A percentile compares a stretch with the other conserved stretches of the same genome.
phyloP scores from a whole-genome alignment of 805 yeast species.

The Candida michaelii region DNA sequence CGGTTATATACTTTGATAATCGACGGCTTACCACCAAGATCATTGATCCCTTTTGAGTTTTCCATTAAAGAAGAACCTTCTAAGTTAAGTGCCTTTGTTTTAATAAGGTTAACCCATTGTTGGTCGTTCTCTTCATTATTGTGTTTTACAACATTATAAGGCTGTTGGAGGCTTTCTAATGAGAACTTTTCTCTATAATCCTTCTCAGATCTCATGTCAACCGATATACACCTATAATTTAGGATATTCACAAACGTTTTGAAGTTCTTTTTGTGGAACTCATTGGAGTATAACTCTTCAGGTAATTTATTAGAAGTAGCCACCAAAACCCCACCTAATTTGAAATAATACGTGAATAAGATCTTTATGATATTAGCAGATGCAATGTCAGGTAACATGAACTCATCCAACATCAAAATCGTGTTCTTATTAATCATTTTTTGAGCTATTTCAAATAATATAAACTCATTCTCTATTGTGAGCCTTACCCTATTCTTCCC shows the following conservation, averaged over 20 bases:
- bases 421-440: conserved; percentile 59
- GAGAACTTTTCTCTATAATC: conserved; percentile 52
- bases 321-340: conserved; percentile 70
- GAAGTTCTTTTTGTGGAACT: conserved; percentile 59
- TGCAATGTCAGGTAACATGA: conserved; percentile 75
- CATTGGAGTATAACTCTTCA: conserved; percentile 66
- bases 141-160: conserved; percentile 31
- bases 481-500: conserved; percentile 22
- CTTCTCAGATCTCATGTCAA: conserved; percentile 58
- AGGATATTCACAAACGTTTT: conserved; percentile 56
- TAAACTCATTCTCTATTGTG: conserved; percentile 59
- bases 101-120: conserved; percentile 37
- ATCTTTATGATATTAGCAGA: conserved; percentile 68
- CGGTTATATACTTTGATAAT: conserved; percentile 58
- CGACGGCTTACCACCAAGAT: conserved; percentile 19
- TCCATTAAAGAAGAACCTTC: conserved; percentile 11
- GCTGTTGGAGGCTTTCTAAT: conserved; percentile 18
- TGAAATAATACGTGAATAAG: conserved; percentile 66
- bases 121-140: conserved; percentile 22
- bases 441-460: conserved; percentile 65
- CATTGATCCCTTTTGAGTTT: conserved; percentile 12
- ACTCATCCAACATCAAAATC: conserved; percentile 65
- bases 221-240: conserved; percentile 56
- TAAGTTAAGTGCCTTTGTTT: conserved; percentile 18
- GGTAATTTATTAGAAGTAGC: conserved; percentile 76